Evolutionary conservation across 352 stramenopile genomes (phyloP).

Genomic region (Globisporangium cylindrosporum): DNA sequence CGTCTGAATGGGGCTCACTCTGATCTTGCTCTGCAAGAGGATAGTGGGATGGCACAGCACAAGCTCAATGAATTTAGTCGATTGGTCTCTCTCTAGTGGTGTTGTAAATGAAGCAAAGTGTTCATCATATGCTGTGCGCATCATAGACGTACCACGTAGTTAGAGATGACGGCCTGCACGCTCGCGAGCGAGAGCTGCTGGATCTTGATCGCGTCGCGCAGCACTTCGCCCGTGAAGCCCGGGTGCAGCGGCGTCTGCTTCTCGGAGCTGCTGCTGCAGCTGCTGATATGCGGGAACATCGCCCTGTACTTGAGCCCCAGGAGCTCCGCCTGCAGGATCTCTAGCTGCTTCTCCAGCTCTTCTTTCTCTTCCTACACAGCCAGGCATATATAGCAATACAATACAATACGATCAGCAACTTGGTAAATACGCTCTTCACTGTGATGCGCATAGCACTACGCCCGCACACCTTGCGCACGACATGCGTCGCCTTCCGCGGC

Average conservation of each 20-base stretch:
- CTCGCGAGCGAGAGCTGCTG: conserved; percentile 34
- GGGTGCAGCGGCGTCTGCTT: conserved; percentile 16
- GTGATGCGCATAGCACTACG: not conserved
- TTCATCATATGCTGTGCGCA: too few species aligned
- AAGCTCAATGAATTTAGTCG: not conserved
- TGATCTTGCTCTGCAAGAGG: not conserved
- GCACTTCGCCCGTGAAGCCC: conserved; percentile 18
- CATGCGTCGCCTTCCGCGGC: conserved; percentile 7
- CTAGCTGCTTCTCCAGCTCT: conserved; percentile 30
- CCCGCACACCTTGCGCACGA: conserved; percentile 2
- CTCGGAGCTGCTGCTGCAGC: conserved; percentile 1
- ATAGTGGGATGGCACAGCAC: not conserved
- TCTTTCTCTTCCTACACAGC: conserved; percentile 33
- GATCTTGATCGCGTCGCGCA: conserved; percentile 24
- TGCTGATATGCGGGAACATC: conserved; percentile 26
- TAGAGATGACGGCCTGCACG: conserved; percentile 32
- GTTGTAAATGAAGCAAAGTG: too few species aligned
- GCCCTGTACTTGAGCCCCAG: conserved; percentile 23
- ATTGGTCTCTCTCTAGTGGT: too few species aligned
- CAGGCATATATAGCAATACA: not conserved
- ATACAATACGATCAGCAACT: not conserved
- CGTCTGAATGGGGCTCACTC: conserved; percentile 32
- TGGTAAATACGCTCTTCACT: not conserved
- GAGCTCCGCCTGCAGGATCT: conserved; percentile 28
- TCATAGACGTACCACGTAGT: conserved; percentile 10